Percentiles rank a stretch among this genome's conserved stretches.
Evolutionary conservation across 176 grass and related monocot genomes (phyloP).

Genomic region (Ampelocalamus luodianensis): DNA sequence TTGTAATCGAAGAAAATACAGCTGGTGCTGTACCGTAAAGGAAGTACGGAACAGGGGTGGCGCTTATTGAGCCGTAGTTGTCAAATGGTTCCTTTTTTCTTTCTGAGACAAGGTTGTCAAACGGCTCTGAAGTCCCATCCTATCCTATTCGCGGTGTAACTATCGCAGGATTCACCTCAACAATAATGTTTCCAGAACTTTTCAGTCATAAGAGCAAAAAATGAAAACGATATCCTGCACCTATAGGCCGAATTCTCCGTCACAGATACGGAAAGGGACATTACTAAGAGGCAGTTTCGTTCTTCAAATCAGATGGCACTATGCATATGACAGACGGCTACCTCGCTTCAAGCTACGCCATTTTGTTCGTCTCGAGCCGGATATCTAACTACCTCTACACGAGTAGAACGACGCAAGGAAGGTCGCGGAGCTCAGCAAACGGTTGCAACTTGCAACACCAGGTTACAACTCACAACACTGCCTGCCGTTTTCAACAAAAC

Average conservation of each 20-base stretch:
- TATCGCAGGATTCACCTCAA: neutral
- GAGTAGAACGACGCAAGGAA: neutral
- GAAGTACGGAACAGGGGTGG: neutral
- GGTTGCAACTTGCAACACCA: neutral
- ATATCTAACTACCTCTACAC: neutral
- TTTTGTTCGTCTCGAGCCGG: neutral
- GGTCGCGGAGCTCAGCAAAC: neutral
- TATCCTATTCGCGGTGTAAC: neutral
- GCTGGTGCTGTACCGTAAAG: neutral
- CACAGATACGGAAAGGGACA: neutral
- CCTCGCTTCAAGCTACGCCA: neutral
- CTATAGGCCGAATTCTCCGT: neutral
- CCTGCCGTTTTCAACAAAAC: neutral
- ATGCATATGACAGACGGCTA: neutral
- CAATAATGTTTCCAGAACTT: neutral
- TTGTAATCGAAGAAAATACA: neutral
- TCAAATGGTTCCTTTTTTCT: neutral
- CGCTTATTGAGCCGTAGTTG: neutral
- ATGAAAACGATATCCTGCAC: neutral
- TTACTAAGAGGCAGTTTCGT: neutral
- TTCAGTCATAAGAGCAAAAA: neutral
- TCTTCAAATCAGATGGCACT: neutral
- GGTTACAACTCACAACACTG: neutral
- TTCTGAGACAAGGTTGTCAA: neutral
- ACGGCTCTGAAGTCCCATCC: neutral